These are phyloP conservation scores for Verticillium zaregamsianum DNA, from an alignment of 2,329 filamentous ascomycete genomes.

Conservation along the genomic window DNA sequence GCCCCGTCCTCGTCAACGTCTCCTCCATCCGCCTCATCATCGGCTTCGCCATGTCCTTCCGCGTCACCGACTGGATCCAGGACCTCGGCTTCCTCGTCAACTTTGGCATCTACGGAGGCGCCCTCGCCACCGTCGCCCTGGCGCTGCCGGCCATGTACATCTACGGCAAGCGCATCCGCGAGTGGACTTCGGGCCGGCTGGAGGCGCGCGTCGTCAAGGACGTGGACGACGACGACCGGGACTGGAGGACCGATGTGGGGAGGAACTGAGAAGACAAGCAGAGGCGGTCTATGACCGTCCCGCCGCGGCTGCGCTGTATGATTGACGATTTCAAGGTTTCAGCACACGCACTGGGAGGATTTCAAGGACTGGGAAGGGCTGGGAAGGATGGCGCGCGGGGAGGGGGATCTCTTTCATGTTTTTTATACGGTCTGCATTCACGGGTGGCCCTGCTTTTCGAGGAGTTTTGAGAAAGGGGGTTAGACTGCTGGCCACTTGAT, in stretches of 20 bases:
- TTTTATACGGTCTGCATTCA: neutral
- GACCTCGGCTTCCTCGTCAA: slow-evolving; percentile 21
- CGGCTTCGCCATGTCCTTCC: slow-evolving; percentile 24
- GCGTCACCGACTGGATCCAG: slow-evolving; percentile 22
- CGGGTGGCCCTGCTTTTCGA: neutral
- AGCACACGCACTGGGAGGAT: neutral
- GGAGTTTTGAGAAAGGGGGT: neutral
- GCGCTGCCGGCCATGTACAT: slow-evolving; percentile 24
- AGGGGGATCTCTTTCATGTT: too few species aligned
- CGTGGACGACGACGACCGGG: slow-evolving; percentile 12
- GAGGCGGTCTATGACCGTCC: too few species aligned
- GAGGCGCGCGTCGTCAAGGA: slow-evolving; percentile 8
- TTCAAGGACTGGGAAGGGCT: too few species aligned
- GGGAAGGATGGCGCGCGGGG: too few species aligned
- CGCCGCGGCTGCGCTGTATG: neutral
- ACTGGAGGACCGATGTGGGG: slow-evolving; percentile 9
- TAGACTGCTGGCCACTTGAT: neutral
- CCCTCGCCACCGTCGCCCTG: slow-evolving; percentile 23
- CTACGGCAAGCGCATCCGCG: slow-evolving; percentile 14
- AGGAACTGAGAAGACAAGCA: neutral
- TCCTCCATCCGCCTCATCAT: slow-evolving; percentile 25
- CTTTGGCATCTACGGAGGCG: slow-evolving; percentile 26
- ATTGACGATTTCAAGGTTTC: neutral
- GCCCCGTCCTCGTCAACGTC: slow-evolving; percentile 29
- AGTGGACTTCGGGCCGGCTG: slow-evolving; percentile 14